Base-by-base conservation (phyloP, 2,329 filamentous ascomycete genomes). In the Fusarium aywerte region DNA sequence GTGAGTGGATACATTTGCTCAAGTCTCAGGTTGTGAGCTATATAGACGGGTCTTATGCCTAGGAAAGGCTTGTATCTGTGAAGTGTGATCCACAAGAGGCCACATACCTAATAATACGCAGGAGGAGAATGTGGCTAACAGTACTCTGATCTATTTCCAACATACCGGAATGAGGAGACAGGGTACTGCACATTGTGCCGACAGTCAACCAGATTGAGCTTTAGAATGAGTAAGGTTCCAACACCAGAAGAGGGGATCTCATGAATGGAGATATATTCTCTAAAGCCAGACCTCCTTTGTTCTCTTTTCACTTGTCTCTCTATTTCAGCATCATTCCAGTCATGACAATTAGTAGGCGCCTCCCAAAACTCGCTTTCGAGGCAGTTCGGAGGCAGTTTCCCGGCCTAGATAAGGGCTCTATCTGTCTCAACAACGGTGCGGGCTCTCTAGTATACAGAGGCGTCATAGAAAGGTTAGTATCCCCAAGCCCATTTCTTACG, bases 391-490 rank as follows among this genome's bases (percentile, higher is more conserved):
- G 49, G 5, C 49, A 52, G n/a, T 52, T 52, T 8, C 49, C 49
- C 4, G 49, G 49, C 36, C 21, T 52, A 3, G 29, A 40, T 27
- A 52, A 52, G 6, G 49, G 49, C 7, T 18, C 49, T 16, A 52
- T 52, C 2, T 52, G 49, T 38, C 36, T 52, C 16, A 52, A 52
- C 27, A 52, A 52, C 25, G 49, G 49, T 6, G 49, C 49, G 8
- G 49, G 49, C 1, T 52, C 49, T 16, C 20, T 52, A 3, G 49
- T 52, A 2, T 52, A 52, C 36, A 52, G 29, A 18, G 49, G 49
- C 5, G 49, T 31, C 4, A 52, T 52, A 1, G 49, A 52, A 36
- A 52, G 49, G 49, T 27, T 15, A 27, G 32, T 20, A 15, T 9
- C 15, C 16, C n/a, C 12, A 44, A 21, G 25, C 23, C 5, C 4